These are phyloP conservation scores for Platismatia glauca DNA, from an alignment of 495 filamentous ascomycete genomes.

Conservation along the genomic window DNA sequence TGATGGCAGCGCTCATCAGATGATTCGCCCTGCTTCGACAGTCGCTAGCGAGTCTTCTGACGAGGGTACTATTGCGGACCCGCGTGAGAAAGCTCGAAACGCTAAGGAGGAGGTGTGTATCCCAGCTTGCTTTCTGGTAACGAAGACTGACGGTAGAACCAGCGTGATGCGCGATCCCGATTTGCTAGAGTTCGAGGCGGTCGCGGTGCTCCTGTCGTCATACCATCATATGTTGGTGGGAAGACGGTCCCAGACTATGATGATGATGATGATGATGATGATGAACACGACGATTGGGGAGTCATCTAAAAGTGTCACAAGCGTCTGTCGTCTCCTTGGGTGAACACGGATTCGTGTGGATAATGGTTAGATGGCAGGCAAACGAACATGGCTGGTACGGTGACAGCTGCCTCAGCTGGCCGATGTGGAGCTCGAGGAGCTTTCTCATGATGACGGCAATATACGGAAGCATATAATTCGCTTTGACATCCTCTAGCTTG, in stretches of 20 bases:
- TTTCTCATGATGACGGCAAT: background rate
- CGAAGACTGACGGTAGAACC: background rate
- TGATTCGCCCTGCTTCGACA: conserved; percentile 9
- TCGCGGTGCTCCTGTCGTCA: background rate
- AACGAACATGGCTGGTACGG: background rate
- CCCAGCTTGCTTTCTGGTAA: background rate
- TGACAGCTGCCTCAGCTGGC: background rate
- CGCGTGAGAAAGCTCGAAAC: background rate
- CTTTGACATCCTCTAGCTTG: background rate
- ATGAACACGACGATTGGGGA: background rate
- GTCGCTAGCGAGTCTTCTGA: background rate
- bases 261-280: background rate
- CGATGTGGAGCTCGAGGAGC: background rate
- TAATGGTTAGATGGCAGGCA: background rate
- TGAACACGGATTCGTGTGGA: background rate
- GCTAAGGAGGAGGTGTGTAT: background rate
- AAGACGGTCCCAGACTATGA: background rate
- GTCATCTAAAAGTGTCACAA: background rate
- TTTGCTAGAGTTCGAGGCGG: background rate
- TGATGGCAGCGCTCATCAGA: conserved; percentile 18
- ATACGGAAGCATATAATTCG: background rate
- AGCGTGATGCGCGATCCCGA: background rate
- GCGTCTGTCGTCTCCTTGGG: background rate
- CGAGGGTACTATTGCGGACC: background rate
- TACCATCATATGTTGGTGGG: background rate